Percentiles rank a stretch among this genome's conserved stretches.
Conservation (phyloP, 1,284 basidiomycete genomes). For the Fomitopsis pinicola region DNA sequence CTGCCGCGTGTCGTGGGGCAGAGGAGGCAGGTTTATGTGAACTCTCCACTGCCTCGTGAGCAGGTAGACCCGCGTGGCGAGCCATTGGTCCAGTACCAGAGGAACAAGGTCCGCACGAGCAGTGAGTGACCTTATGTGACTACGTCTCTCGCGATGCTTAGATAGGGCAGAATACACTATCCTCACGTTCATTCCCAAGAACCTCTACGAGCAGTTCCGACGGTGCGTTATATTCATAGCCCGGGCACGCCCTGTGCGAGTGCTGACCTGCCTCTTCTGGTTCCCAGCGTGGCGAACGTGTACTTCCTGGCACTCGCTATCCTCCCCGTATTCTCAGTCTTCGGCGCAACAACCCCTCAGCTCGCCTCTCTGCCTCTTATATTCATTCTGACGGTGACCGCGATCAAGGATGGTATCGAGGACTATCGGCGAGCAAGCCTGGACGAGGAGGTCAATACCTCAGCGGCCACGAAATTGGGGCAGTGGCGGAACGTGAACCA, state of each 20-base stretch:
- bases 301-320: conserved; percentile 88
- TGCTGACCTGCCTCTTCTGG: not conserved
- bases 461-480: conserved; percentile 81
- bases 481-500: conserved; percentile 91
- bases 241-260: not conserved
- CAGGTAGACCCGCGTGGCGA: conserved; percentile 75
- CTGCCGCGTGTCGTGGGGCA: conserved; percentile 40
- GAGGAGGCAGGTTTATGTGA: conserved; percentile 81
- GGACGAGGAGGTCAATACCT: conserved; percentile 92
- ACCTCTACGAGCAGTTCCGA: conserved; percentile 87
- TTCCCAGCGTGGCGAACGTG: conserved; percentile 48
- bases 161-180: conserved; percentile 76
- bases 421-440: conserved; percentile 85
- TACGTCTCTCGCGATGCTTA: conserved; percentile 6
- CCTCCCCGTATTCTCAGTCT: conserved; percentile 87
- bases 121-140: conserved; percentile 49
- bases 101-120: conserved; percentile 94
- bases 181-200: conserved; percentile 91
- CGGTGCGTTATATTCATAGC: conserved; percentile 41
- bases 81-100: conserved; percentile 71
- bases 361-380: conserved; percentile 86
- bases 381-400: conserved; percentile 87
- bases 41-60: conserved; percentile 56
- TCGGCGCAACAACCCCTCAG: conserved; percentile 83
- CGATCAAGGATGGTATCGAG: conserved; percentile 92